Evolutionary conservation across 306 rosid species (phyloP), one percentile per base, ranked within the genome.

Genomic region (Herpetospermum pedunculosum): DNA sequence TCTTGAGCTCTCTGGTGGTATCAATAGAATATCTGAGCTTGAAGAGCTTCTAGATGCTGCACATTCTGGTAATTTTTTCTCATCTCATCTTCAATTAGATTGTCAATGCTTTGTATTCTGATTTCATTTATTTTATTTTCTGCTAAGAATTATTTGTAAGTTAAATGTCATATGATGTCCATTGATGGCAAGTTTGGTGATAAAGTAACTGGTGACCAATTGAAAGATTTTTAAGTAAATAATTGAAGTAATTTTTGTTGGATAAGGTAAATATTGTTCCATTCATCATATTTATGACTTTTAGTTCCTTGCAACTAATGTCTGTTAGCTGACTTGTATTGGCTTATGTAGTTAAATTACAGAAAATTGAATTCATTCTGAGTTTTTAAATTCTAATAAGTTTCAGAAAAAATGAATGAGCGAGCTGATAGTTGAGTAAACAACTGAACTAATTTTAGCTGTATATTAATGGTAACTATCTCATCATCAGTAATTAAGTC

Each of bases 11-110:
- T 94, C 99, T 77, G 99, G 99, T 35, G 86, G 97, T 68, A 78
- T 91, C 81, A 91, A 88, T 83, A 75, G 99, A 49, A 91, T 94
- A 76, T 94, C 87, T 84, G 97, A 94, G 84, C 96, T 94, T 68
- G 99, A 91, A 83, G 99, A 94, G 75, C 85, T 91, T 55, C 85
- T 94, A 38, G 88, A 88, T 59, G 96, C 92, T 77, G 87, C 97
- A 50, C 90, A 91, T 54, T 86, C 96, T 49, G 97, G 99, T 94
- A 86, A 49, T 15, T 77, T 63, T 55, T 80, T 53, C 67, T 32
- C 53, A 60, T 50, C 49, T 54, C 71, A 64, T 72, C 14, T 44
- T 75, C 60, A 29, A 28, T 75, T 48, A 18, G 71, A 46, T 29
- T 63, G 16, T 57, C 5, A 26, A 34, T 23, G 26, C 7, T 28